Percentiles rank a stretch among this genome's conserved stretches.
These are phyloP conservation scores for Pezicula rhizophila DNA, from an alignment of 2,329 filamentous ascomycete species.

Conservation along the genomic window DNA sequence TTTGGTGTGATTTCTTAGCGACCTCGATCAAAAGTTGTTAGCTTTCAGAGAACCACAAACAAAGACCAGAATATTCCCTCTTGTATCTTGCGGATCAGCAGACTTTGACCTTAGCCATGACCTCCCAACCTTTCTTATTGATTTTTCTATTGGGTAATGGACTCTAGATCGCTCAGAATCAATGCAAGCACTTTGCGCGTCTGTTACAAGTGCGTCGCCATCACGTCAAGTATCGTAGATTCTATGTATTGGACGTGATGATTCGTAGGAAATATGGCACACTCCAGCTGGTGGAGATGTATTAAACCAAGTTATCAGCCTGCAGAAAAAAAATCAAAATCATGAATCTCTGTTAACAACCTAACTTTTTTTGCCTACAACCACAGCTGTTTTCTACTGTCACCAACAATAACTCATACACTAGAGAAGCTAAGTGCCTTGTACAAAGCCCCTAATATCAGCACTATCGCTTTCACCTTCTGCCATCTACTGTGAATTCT, in stretches of 20 bases:
- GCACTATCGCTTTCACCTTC: too few relatives aligned
- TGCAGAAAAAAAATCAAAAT: too few relatives aligned
- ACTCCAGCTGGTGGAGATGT: constrained; percentile 5
- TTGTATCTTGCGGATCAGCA: constrained; percentile 7
- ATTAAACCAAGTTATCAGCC: constrained; percentile 9
- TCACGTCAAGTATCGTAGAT: constrained; percentile 3
- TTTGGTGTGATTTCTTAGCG: constrained; percentile 10
- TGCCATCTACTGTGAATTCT: background rate
- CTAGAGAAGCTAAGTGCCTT: too few relatives aligned
- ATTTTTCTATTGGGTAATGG: background rate
- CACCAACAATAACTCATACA: background rate
- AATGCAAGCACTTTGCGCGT: constrained; percentile 18
- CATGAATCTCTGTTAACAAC: background rate
- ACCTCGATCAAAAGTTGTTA: background rate
- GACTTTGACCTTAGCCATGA: constrained; percentile 2
- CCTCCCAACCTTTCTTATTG: constrained; percentile 9
- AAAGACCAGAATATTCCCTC: background rate
- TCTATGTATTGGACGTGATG: constrained; percentile 14
- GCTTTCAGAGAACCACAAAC: background rate
- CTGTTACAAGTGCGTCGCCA: background rate
- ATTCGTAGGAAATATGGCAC: constrained; percentile 6
- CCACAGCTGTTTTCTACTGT: background rate
- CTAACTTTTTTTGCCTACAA: background rate
- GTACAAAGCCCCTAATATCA: too few relatives aligned
- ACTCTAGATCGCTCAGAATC: constrained; percentile 3